Evolutionary conservation across 2,329 filamentous ascomycete species (phyloP).

Genomic region (Dactylellina sp.): DNA sequence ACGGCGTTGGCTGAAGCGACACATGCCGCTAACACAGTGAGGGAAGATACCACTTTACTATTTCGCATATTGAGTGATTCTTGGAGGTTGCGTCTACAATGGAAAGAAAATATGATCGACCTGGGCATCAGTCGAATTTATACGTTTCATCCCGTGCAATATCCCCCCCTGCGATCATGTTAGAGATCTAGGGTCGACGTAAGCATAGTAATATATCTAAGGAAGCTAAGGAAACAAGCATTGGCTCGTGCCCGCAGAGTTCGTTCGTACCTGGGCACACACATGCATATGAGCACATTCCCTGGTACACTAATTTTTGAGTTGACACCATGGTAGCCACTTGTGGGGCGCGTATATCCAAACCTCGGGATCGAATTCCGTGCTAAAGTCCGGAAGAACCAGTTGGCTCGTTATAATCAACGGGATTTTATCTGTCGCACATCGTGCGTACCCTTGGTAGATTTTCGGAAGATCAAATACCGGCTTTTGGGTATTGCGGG

Average conservation of each 20-base stretch:
- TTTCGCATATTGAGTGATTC: slow-evolving; percentile 21
- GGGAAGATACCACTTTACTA: slow-evolving; percentile 26
- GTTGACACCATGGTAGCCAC: slow-evolving; percentile 3
- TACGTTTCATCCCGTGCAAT: no score
- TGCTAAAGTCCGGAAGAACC: not conserved
- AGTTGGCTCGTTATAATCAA: no score
- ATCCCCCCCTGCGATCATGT: no score
- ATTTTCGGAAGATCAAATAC: slow-evolving; percentile 13
- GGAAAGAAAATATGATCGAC: not conserved
- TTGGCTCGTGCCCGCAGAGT: slow-evolving; percentile 37
- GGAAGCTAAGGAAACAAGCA: not conserved
- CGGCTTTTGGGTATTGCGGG: slow-evolving; percentile 5
- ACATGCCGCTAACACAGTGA: slow-evolving; percentile 29
- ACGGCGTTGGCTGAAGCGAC: slow-evolving; percentile 29
- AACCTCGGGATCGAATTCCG: slow-evolving; percentile 42
- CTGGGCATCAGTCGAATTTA: not conserved
- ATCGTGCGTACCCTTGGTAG: slow-evolving; percentile 3
- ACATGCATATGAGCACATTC: slow-evolving; percentile 51
- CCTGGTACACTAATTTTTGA: slow-evolving; percentile 43
- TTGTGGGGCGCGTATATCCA: not conserved
- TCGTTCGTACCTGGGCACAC: slow-evolving; percentile 10
- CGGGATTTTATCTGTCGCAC: not conserved
- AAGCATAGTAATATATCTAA: slow-evolving; percentile 10
- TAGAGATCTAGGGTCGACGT: slow-evolving; percentile 28
- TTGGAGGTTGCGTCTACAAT: not conserved